Evolutionary conservation across 2,329 filamentous ascomycete species (phyloP), one percentile per base, ranked within the genome.

Genomic region (Claviceps spartinae): DNA sequence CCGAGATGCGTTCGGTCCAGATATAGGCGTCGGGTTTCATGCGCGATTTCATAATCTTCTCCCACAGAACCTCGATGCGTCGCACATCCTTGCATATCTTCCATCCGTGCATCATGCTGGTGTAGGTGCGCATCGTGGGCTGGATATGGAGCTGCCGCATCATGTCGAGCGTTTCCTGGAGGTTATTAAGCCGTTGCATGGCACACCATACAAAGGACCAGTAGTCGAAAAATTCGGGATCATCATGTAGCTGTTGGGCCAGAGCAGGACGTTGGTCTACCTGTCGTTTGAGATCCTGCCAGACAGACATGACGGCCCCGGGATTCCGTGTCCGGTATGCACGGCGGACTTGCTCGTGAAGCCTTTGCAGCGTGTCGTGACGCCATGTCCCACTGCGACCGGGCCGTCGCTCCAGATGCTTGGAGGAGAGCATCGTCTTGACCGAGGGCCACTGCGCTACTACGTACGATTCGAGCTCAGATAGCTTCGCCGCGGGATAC

Each of bases 1-100:
- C 81, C 26, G 79, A 76, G 44, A 93, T 78, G 26, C 84, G 77
- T 14, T 81, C 79, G 8, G 81, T 84, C 87, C 87, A 93, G 41
- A 82, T 79, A 51, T 72, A 61, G 6, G 66, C 65, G 63, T 91
- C 86, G 4, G 88, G 79, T 56, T 75, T 67, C 9, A 81, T 60
- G 1, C 78, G 77, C 1, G 79, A 75, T 8, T 61, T 62, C 3
- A 76, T 60, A 67, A 93, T 78, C 56, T 77, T 78, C 0, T 67
- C 58, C 87, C 88, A 94, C 36, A 89, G 74, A 1, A 72, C 72
- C 52, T 83, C 77, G 54, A 90, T 71, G 22, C 75, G 79, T n/a
- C 70, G 63, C 0, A 72, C 57, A 58, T 88, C 81, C 51, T 73
- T 72, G 48, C 78, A 73, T 48, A 72, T 73, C 61, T 76, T 78